Conservation (phyloP, 2,329 filamentous ascomycete species). For the Colletotrichum camelliae region DNA sequence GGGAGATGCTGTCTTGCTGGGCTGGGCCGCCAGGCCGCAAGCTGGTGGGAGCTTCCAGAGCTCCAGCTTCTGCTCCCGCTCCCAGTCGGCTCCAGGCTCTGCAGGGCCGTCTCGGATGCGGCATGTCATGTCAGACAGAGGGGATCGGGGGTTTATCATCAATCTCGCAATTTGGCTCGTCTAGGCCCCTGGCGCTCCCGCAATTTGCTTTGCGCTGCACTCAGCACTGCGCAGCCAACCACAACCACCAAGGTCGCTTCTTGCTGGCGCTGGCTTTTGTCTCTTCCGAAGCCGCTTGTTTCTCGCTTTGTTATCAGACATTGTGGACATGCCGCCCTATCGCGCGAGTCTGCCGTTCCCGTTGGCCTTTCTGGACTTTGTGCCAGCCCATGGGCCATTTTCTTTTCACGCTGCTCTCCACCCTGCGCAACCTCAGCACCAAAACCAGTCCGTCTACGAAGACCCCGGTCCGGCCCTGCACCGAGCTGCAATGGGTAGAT, state of each 20-base stretch:
- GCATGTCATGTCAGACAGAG: background rate
- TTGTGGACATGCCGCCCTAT: background rate
- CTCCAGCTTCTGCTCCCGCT: background rate
- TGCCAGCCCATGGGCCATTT: background rate
- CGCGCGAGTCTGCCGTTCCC: background rate
- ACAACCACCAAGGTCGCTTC: background rate
- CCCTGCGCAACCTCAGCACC: background rate
- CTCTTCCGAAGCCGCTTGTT: background rate
- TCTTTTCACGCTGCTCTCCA: background rate
- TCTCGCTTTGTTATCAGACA: background rate
- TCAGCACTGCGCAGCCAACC: background rate
- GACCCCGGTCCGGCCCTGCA: background rate
- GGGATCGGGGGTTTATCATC: constrained; percentile 8
- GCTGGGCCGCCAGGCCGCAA: background rate
- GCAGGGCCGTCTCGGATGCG: constrained; percentile 3
- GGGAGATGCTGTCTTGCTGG: background rate
- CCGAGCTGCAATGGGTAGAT: background rate
- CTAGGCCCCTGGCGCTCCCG: background rate
- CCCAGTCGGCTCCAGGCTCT: background rate
- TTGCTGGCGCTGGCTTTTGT: background rate
- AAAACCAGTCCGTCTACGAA: background rate
- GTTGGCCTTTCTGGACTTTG: background rate
- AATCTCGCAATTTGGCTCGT: background rate
- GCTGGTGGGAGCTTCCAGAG: constrained; percentile 10
- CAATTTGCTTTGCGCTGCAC: constrained; percentile 8